Percentiles rank a stretch among this genome's conserved stretches.
Evolutionary conservation across 805 yeast genomes (phyloP).

Genomic region (Lachancea sp.): DNA sequence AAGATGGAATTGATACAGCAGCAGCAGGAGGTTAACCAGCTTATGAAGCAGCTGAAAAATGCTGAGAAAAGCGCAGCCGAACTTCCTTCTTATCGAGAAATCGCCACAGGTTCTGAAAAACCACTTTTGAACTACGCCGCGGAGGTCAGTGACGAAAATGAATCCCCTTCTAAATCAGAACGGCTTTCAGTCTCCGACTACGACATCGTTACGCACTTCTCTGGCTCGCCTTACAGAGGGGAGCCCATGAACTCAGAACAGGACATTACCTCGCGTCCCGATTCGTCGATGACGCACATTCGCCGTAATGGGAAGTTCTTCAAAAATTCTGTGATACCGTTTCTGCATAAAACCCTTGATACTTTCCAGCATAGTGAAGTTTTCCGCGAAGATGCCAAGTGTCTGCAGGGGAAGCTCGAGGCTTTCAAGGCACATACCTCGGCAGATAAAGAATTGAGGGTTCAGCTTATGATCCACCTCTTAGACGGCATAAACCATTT

Average conservation of each 20-base stretch:
- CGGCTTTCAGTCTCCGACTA: not conserved
- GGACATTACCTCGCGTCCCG: slow-evolving; percentile 18
- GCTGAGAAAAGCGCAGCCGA: not conserved
- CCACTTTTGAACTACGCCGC: not conserved
- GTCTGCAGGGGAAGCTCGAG: slow-evolving; percentile 12
- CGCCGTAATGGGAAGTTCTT: slow-evolving; percentile 16
- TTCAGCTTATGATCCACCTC: slow-evolving; percentile 12
- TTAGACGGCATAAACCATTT: slow-evolving; percentile 17
- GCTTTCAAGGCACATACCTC: slow-evolving; percentile 8
- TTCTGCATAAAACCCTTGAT: slow-evolving; percentile 16
- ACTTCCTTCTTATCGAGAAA: not conserved
- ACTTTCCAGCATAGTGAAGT: slow-evolving; percentile 17
- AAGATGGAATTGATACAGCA: slow-evolving; percentile 20
- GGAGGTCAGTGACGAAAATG: not conserved
- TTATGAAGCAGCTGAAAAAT: not conserved
- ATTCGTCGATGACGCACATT: slow-evolving; percentile 14
- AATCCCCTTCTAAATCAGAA: not conserved
- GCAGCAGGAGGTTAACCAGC: slow-evolving; percentile 13
- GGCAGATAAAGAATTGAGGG: slow-evolving; percentile 7
- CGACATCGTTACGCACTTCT: slow-evolving; percentile 16
- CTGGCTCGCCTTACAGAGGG: slow-evolving; percentile 21
- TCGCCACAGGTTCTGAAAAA: not conserved
- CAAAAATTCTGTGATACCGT: slow-evolving; percentile 19
- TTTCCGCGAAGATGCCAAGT: slow-evolving; percentile 17
- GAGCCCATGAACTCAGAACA: not conserved